phyloP scores from a whole-genome alignment of 2,329 filamentous ascomycete species.

The Knufia petricola region DNA sequence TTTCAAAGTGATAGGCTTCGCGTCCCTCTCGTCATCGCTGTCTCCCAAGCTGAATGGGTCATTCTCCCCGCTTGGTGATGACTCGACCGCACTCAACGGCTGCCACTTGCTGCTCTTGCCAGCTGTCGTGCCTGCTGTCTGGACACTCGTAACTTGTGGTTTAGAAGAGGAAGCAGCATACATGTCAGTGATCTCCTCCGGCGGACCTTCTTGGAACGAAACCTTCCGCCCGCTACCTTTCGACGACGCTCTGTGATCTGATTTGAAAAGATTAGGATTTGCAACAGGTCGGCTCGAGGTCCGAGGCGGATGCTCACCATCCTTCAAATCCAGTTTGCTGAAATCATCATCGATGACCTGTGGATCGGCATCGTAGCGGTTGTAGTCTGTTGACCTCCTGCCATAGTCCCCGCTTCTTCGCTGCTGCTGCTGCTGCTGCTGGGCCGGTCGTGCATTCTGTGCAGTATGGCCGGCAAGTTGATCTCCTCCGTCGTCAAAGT shows the following conservation, averaged over 20 bases:
- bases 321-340: constrained; percentile 52
- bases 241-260: constrained; percentile 35
- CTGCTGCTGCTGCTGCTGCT: constrained; percentile 27
- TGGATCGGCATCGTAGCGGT: constrained; percentile 90
- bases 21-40: constrained; percentile 82
- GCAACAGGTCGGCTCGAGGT: constrained; percentile 56
- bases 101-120: constrained; percentile 91
- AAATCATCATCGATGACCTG: constrained; percentile 87
- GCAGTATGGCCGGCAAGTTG: constrained; percentile 50
- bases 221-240: constrained; percentile 41
- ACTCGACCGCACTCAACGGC: constrained; percentile 75
- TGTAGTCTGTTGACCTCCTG: constrained; percentile 73
- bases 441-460: constrained; percentile 28
- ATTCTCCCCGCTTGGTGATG: constrained; percentile 75
- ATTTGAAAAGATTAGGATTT: constrained; percentile 73
- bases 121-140: constrained; percentile 31
- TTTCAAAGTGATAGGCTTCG: constrained; percentile 55
- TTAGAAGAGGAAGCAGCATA: constrained; percentile 59
- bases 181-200: constrained; percentile 68
- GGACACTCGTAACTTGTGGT: constrained; percentile 42
- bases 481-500: constrained; percentile 72
- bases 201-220: constrained; percentile 52
- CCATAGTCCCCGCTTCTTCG: constrained; percentile 47
- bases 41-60: constrained; percentile 96
- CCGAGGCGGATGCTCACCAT: constrained; percentile 48